A percentile compares a stretch with the other conserved stretches of the same genome.
phyloP scores from a whole-genome alignment of 2,329 filamentous ascomycete genomes.

The Ophiostoma himal-ulmi region DNA sequence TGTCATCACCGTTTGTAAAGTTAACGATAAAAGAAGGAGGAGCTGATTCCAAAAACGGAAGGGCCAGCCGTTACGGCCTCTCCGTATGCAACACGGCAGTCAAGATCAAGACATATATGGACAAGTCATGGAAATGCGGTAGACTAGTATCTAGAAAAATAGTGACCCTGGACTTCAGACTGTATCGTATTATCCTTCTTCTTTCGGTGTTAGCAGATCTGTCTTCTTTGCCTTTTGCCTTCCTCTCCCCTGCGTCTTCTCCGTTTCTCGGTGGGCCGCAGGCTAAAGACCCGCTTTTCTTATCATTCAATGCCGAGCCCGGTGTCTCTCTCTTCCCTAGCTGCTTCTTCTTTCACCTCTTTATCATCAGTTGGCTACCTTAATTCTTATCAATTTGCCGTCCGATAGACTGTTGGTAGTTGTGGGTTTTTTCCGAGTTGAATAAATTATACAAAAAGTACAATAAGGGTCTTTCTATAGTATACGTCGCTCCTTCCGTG shows the following conservation, averaged over 20 bases:
- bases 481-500: not conserved
- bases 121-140: too few species aligned
- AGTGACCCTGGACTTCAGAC: not conserved
- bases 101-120: too few species aligned
- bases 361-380: not conserved
- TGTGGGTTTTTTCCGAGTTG: not conserved
- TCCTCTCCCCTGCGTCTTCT: not conserved
- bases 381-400: not conserved
- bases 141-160: too few species aligned
- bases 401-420: not conserved
- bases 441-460: not conserved
- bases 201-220: not conserved
- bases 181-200: not conserved
- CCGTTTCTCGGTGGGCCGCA: slow-evolving; percentile 14
- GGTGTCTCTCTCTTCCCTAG: not conserved
- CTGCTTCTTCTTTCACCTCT: not conserved
- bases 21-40: not conserved
- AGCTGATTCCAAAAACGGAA: not conserved
- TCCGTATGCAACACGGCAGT: too few species aligned
- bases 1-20: not conserved
- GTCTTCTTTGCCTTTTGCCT: not conserved
- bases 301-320: slow-evolving; percentile 7
- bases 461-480: not conserved
- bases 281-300: not conserved
- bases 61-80: slow-evolving; percentile 1